Percentiles rank a stretch among this genome's conserved stretches.
Conservation (phyloP, 2,329 filamentous ascomycete species). For the Ramularia endophylla region DNA sequence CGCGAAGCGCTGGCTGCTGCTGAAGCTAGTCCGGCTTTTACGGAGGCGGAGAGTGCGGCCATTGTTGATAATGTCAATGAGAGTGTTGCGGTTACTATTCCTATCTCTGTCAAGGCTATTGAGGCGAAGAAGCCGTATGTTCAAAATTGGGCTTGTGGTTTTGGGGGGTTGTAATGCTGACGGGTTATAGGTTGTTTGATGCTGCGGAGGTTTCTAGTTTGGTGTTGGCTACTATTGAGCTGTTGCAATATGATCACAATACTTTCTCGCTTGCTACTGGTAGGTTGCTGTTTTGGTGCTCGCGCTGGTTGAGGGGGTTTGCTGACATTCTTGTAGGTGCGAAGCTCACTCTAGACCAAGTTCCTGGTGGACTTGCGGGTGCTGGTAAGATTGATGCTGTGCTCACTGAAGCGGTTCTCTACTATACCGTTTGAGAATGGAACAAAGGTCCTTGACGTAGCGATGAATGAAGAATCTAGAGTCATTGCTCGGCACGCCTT, state of each 20-base stretch:
- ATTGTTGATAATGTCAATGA: slow-evolving; percentile 22
- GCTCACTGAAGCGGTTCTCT: slow-evolving; percentile 14
- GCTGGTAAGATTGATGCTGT: slow-evolving; percentile 19
- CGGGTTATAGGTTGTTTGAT: slow-evolving; percentile 15
- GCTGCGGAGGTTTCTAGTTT: slow-evolving; percentile 18
- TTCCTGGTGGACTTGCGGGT: slow-evolving; percentile 10
- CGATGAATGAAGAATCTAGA: no score
- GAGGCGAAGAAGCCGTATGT: slow-evolving; percentile 19
- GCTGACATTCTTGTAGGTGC: slow-evolving; percentile 7
- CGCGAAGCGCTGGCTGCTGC: slow-evolving; percentile 20
- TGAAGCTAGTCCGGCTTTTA: slow-evolving; percentile 15
- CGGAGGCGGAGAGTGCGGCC: slow-evolving; percentile 17
- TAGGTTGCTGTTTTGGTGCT: no score
- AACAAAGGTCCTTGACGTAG: background rate
- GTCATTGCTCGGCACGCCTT: background rate
- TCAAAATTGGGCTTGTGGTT: background rate
- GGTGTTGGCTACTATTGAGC: slow-evolving; percentile 20
- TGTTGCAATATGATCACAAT: slow-evolving; percentile 23
- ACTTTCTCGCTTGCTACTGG: slow-evolving; percentile 17
- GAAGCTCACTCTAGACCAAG: slow-evolving; percentile 19
- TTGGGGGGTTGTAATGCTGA: background rate
- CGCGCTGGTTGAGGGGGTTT: no score
- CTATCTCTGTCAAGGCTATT: slow-evolving; percentile 13
- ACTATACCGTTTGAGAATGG: slow-evolving; percentile 9
- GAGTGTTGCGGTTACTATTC: slow-evolving; percentile 22